Base-by-base conservation (phyloP, 2,329 filamentous ascomycete species). In the Ophiostoma triangulosporum region DNA sequence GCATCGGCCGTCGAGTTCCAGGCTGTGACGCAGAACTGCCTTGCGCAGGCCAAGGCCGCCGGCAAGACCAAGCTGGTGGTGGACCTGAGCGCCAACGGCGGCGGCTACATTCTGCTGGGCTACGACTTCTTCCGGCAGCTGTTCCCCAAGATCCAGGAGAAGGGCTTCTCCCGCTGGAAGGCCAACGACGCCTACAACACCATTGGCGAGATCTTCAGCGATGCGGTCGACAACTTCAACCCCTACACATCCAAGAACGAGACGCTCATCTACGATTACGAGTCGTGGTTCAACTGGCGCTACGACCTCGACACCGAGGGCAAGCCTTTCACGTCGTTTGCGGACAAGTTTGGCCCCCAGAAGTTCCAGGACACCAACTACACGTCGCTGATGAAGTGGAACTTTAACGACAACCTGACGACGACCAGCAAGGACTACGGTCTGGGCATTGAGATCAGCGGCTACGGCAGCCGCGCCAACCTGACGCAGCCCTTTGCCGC, bases 91-190 rank as follows among this genome's bases (percentile, higher is more conserved):
- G 71, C 70, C 48, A 83, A 83, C 58, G 74, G 72, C 2, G 80
- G 80, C 40, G 80, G 80, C 24, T 72, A 70, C 14, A 75, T 83
- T 45, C 62, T 80, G 7, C 71, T 76, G n/a, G 80, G 76, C 15
- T 80, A 79, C 58, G 79, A 82, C 60, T 69, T 84, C 26, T 82
- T 83, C 66, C 75, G 76, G 52, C 66, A 75, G 62, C 67, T 81
- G 0, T 76, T 77, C 65, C 71, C 70, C 4, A 58, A 64, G 12
- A 65, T 71, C 1, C 9, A 50, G 40, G 53, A 58, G 11, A 65
- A 68, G 4, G 64, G 68, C 6, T 69, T 71, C 59, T 73, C 57
- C 50, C 57, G 74, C 56, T 68, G 69, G 69, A 48, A 48, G 40
- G 51, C 36, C 36, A 56, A 52, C 52, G 60, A 64, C 6, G 65